These are phyloP conservation scores for Eugenia klotzschiana DNA, from an alignment of 441 rosid species.

Conservation along the genomic window DNA sequence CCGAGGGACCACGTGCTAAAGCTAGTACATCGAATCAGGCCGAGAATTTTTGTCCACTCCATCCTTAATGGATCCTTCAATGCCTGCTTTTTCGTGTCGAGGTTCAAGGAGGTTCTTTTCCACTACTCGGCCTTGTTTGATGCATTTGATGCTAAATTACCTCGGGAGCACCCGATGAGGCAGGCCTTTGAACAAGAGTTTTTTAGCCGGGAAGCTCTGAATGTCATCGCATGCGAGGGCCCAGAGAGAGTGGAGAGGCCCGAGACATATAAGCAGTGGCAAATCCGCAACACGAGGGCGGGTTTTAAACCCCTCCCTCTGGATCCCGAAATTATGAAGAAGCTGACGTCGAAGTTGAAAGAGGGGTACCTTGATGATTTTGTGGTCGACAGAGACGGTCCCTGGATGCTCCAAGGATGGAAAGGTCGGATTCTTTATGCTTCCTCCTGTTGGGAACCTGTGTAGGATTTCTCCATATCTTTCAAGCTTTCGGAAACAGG, in stretches of 20 bases:
- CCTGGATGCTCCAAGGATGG: slow-evolving; percentile 93
- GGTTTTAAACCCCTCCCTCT: slow-evolving; percentile 57
- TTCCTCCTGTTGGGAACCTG: slow-evolving; percentile 55
- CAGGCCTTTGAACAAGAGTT: slow-evolving; percentile 33
- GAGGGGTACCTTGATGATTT: slow-evolving; percentile 27
- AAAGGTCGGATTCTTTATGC: slow-evolving; percentile 76
- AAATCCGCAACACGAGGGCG: slow-evolving; percentile 42
- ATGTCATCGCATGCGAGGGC: slow-evolving; percentile 45
- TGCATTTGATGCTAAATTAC: slow-evolving; percentile 15
- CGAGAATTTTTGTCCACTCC: slow-evolving; percentile 37
- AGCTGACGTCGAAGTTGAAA: slow-evolving; percentile 23
- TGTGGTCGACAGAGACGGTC: slow-evolving; percentile 45
- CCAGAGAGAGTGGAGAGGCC: slow-evolving; percentile 60
- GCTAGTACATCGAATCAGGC: slow-evolving; percentile 48
- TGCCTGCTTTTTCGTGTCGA: slow-evolving; percentile 34
- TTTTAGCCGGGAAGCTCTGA: slow-evolving; percentile 25
- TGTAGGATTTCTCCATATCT: slow-evolving; percentile 1
- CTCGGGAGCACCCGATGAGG: slow-evolving; percentile 30
- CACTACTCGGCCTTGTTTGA: slow-evolving; percentile 43
- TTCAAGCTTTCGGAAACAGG: background rate
- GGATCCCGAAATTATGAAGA: slow-evolving; percentile 27
- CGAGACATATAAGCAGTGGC: slow-evolving; percentile 85
- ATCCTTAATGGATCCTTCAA: slow-evolving; percentile 35
- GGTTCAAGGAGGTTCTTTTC: slow-evolving; percentile 43
- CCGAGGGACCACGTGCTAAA: slow-evolving; percentile 55